These are phyloP conservation scores for Paramarasmius palmivorus DNA, from an alignment of 1,284 basidiomycete species.

Conservation along the genomic window DNA sequence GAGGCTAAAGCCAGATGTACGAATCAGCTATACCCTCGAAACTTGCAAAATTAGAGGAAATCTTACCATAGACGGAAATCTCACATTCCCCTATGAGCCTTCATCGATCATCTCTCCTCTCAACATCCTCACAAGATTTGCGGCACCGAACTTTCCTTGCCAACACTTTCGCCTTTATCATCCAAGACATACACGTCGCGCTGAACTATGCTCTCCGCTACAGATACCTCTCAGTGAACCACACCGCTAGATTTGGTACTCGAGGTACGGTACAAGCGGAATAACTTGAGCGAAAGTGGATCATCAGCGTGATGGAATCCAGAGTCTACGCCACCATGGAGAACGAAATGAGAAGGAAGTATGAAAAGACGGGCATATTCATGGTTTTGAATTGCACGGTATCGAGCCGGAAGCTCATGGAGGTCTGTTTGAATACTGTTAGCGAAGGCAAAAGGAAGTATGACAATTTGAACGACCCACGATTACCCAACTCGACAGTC, in stretches of 20 bases:
- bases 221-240: slow-evolving; percentile 49
- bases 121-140: slow-evolving; percentile 53
- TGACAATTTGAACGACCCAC: slow-evolving; percentile 34
- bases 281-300: slow-evolving; percentile 41
- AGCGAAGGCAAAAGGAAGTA: not conserved
- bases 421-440: slow-evolving; percentile 40
- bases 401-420: slow-evolving; percentile 54
- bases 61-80: slow-evolving; percentile 53
- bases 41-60: not conserved
- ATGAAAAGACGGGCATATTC: slow-evolving; percentile 58
- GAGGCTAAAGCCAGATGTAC: slow-evolving; percentile 39
- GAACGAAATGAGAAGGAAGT: slow-evolving; percentile 56
- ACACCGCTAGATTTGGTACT: slow-evolving; percentile 32
- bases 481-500: slow-evolving; percentile 68
- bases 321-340: slow-evolving; percentile 55
- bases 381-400: slow-evolving; percentile 59
- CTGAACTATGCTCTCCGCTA: slow-evolving; percentile 45
- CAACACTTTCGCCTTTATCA: slow-evolving; percentile 47
- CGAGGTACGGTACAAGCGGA: slow-evolving; percentile 49
- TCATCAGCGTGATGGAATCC: slow-evolving; percentile 61
- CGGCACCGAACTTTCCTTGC: slow-evolving; percentile 60
- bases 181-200: slow-evolving; percentile 63
- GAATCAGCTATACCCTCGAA: not conserved
- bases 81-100: slow-evolving; percentile 43
- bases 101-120: no score